Conservation (phyloP, 139 green algal genomes). For the Ettlia oleoabundans region DNA sequence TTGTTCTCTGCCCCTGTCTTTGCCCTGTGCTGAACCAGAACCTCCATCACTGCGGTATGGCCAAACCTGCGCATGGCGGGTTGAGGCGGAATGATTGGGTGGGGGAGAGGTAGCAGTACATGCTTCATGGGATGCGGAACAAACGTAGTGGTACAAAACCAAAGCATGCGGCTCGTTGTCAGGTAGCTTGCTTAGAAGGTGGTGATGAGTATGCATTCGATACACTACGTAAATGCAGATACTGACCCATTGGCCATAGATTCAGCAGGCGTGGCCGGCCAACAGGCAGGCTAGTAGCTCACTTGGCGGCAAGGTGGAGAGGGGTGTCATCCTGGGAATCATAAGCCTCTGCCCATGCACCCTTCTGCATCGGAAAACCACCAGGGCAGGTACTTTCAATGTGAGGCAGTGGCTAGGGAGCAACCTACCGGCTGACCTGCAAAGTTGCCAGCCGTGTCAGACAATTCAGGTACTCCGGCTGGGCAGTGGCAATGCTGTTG, state of each 20-base stretch:
- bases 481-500: too few species aligned
- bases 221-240: not conserved
- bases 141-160: too few species aligned
- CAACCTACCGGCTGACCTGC: too few species aligned
- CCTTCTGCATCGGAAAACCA: too few species aligned
- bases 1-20: constrained; percentile 59
- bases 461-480: too few species aligned
- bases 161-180: too few species aligned
- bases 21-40: constrained; percentile 51
- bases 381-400: too few species aligned
- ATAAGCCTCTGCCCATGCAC: constrained; percentile 64
- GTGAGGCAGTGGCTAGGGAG: too few species aligned
- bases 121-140: too few species aligned
- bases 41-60: constrained; percentile 28
- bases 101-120: too few species aligned
- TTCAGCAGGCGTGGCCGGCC: not conserved
- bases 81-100: not conserved
- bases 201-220: too few species aligned
- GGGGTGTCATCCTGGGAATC: constrained; percentile 64
- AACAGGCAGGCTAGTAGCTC: not conserved
- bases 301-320: constrained; percentile 72
- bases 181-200: not conserved
- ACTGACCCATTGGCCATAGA: not conserved
- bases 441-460: too few species aligned
- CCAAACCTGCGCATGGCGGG: not conserved